Base-by-base conservation (phyloP, 345 rosid genomes). In the Aegle marmelos region DNA sequence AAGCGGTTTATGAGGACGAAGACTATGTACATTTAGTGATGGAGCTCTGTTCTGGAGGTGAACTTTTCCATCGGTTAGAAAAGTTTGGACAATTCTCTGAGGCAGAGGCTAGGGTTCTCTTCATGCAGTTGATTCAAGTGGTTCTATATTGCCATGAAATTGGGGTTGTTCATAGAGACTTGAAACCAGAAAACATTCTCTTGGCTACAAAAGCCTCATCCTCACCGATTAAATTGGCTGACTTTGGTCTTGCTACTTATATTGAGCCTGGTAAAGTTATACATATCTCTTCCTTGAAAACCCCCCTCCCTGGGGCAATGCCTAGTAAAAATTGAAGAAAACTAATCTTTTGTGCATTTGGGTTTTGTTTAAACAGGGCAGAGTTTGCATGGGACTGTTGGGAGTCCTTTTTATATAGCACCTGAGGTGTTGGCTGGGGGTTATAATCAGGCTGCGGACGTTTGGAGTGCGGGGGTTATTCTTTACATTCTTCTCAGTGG, bases 41-140 rank as follows among this genome's bases (percentile, higher is more conserved):
- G 94, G 91, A 91, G 82, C 90, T 91, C 75, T 91, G 94, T 79
- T 91, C 92, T 24, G 94, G 94, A 60, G 91, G 94, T 60, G 94
- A 91, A 85, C 91, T 89, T 67, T 91, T 89, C 69, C 87, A 88
- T 73, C 84, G 76, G 76, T 68, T 91, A 60, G 90, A 88, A 85
- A 88, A 84, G 87, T 84, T 85, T 68, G 92, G 90, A 0, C 86
- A 86, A 75, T 91, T 86, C 72, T 83, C 83, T 21, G 92, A 91
- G 83, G 63, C 77, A 76, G 85, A 91, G 77, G 94, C 89, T 57
- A 84, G 84, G 83, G 81, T 82, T 77, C 83, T 91, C 67, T 91
- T 89, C 74, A 79, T 82, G 85, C 90, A 91, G 84, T 85, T 89
- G 56, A 91, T 91, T 91, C 88, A 83, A 69, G 92, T 89, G 31